Evolutionary conservation across 306 rosid genomes (phyloP).

Genomic region (barrel medic (Medicago truncatula)): DNA sequence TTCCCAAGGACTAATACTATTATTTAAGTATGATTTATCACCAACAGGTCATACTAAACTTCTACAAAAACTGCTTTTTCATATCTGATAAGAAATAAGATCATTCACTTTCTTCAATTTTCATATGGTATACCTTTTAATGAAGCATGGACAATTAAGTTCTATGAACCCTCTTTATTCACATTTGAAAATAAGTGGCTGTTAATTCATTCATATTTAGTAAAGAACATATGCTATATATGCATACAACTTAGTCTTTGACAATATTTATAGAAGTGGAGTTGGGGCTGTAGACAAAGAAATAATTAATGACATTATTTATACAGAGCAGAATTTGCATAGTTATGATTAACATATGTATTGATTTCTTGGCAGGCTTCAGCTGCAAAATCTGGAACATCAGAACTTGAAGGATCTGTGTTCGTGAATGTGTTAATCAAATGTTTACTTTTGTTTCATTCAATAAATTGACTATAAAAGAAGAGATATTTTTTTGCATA

Average conservation of each 20-base stretch:
- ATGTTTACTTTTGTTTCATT: conserved; percentile 32
- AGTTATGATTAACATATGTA: conserved; percentile 34
- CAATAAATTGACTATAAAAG: conserved; percentile 46
- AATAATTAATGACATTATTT: neutral
- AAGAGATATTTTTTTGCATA: conserved; percentile 10
- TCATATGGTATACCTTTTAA: conserved; percentile 1
- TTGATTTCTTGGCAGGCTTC: conserved; percentile 49
- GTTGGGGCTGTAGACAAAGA: neutral
- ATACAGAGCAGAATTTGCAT: neutral
- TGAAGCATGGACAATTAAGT: conserved; percentile 7
- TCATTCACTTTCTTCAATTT: conserved; percentile 13
- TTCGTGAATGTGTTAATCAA: conserved; percentile 29
- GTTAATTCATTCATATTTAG: conserved; percentile 5
- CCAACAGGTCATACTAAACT: neutral
- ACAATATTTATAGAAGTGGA: neutral
- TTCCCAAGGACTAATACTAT: neutral
- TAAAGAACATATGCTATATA: neutral
- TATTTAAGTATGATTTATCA: neutral
- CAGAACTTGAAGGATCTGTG: conserved; percentile 32
- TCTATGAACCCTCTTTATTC: neutral
- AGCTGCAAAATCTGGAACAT: conserved; percentile 22
- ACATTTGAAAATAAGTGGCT: conserved; percentile 1
- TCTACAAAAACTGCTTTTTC: neutral
- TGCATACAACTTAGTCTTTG: neutral
- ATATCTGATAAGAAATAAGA: conserved; percentile 8